phyloP scores from a whole-genome alignment of 805 yeast genomes.

The Candida nonsorbophila region DNA sequence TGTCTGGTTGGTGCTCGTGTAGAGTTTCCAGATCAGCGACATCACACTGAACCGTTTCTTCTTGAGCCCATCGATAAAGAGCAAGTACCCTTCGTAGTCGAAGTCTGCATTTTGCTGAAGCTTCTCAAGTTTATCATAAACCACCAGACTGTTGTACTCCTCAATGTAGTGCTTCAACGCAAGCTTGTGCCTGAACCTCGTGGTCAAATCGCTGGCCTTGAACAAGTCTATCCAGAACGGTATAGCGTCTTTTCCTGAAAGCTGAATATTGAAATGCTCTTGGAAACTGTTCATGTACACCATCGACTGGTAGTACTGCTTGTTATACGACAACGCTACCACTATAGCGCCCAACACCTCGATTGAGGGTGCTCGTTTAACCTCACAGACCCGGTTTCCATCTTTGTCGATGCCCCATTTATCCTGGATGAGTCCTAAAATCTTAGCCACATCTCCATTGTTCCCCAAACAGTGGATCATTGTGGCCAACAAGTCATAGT shows the following conservation, averaged over 20 bases:
- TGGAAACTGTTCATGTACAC: constrained; percentile 32
- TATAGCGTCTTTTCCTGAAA: constrained; percentile 11
- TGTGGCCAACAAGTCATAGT: constrained; percentile 17
- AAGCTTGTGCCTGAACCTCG: constrained; percentile 20
- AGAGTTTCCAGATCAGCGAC: constrained; percentile 31
- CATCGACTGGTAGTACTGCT: constrained; percentile 25
- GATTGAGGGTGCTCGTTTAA: constrained; percentile 14
- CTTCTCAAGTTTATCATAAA: constrained; percentile 11
- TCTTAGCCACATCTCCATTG: constrained; percentile 13
- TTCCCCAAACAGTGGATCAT: constrained; percentile 31
- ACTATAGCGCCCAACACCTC: constrained; percentile 23
- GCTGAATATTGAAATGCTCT: constrained; percentile 17
- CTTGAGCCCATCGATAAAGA: constrained; percentile 17
- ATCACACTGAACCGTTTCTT: constrained; percentile 21
- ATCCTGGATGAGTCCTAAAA: constrained; percentile 18
- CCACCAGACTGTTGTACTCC: constrained; percentile 9
- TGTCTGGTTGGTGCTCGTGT: constrained; percentile 13
- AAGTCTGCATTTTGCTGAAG: constrained; percentile 28
- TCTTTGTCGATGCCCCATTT: constrained; percentile 25
- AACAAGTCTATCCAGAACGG: constrained; percentile 33
- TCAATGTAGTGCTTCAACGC: constrained; percentile 23
- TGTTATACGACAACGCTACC: constrained; percentile 27
- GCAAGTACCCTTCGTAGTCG: constrained; percentile 33
- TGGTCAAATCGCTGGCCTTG: constrained; percentile 32
- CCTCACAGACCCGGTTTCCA: constrained; percentile 13